Percentiles rank a stretch among this genome's conserved stretches.
phyloP scores from a whole-genome alignment of 2,329 filamentous ascomycete genomes.

The Diaporthe humulicola region DNA sequence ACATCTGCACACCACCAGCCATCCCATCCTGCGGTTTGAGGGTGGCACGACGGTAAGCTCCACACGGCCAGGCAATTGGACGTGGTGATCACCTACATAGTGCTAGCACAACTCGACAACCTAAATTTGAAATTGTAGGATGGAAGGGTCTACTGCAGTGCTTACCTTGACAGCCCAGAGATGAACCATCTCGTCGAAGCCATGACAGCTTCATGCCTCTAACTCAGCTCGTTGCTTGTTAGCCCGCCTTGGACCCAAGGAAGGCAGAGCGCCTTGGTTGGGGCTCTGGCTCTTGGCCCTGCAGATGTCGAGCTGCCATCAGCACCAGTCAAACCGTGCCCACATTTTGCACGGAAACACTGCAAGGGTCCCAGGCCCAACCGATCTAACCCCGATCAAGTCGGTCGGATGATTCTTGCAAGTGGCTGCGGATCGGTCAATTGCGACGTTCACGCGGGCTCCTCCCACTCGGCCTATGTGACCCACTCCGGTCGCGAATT shows the following conservation, averaged over 20 bases:
- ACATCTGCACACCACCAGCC: slow-evolving; percentile 13
- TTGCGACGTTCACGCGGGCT: slow-evolving; percentile 10
- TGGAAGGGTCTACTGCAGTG: neutral
- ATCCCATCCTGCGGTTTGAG: slow-evolving; percentile 17
- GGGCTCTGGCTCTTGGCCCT: slow-evolving; percentile 3
- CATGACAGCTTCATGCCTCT: neutral
- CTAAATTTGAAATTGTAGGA: neutral
- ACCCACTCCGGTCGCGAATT: slow-evolving; percentile 16
- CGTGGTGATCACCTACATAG: neutral
- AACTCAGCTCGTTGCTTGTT: neutral
- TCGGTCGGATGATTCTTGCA: slow-evolving; percentile 28
- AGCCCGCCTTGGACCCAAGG: neutral
- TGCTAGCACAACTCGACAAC: slow-evolving; percentile 2
- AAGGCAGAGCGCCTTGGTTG: neutral
- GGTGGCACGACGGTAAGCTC: slow-evolving; percentile 17
- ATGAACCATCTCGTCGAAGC: neutral
- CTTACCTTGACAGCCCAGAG: neutral
- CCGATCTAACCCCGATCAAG: slow-evolving; percentile 22
- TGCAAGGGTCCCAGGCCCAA: slow-evolving; percentile 27
- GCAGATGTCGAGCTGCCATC: slow-evolving; percentile 33
- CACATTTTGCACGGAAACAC: slow-evolving; percentile 18
- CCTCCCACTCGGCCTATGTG: slow-evolving; percentile 11
- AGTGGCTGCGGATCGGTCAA: slow-evolving; percentile 25
- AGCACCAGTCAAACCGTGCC: slow-evolving; percentile 12
- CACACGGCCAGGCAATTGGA: slow-evolving; percentile 15